Evolutionary conservation across 495 filamentous ascomycete genomes (phyloP), one percentile per base, ranked within the genome.

Genomic region (Xylaria venustula): DNA sequence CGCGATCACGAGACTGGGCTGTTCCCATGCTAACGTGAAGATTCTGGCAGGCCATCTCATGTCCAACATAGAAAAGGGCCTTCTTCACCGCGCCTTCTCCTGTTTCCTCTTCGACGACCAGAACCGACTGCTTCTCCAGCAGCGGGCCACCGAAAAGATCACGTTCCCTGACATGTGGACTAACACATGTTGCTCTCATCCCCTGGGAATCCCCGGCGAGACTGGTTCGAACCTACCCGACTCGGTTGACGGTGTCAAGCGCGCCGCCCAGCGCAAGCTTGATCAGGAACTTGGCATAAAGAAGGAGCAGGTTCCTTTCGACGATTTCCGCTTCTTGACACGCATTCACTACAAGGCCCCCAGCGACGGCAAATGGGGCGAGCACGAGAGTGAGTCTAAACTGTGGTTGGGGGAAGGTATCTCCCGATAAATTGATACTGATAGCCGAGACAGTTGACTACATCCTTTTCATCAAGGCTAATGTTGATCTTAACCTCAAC

Each of bases 81-180:
- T 99, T 37, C 87, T 99, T 17, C 94, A 99, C 80, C 90, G 94
- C 51, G 94, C 94, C 50, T 99, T 99, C 76, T 97, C 93, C 46
- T 90, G 93, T 64, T 99, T 98, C 81, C 87, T 99, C 64, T 99
- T 99, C 81, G 90, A 97, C 73, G 83, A 93, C 63, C 90, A 92
- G 67, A 81, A 89, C 73, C 88, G 90, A 67, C 81, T 99, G 63
- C 87, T 98, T 41, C 87, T 99, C 30, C 94, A 99, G 76, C 94
- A 97, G 79, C 89, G 94, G 65, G 94, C 94, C 48, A 79, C 89
- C 45, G 93, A 97, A 79, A 99, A 99, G 81, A 99, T 99, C 74
- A 99, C 94, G 15, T 99, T 99, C 79, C 94, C 94, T 32, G 90
- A 92, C 71, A 93, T 97, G 91, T 99, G 94, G 94, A 99, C 94